Percentiles rank a stretch among this genome's conserved stretches.
These are phyloP conservation scores for Stentor coeruleus DNA, from an alignment of 73 alveolate genomes.

Conservation along the genomic window DNA sequence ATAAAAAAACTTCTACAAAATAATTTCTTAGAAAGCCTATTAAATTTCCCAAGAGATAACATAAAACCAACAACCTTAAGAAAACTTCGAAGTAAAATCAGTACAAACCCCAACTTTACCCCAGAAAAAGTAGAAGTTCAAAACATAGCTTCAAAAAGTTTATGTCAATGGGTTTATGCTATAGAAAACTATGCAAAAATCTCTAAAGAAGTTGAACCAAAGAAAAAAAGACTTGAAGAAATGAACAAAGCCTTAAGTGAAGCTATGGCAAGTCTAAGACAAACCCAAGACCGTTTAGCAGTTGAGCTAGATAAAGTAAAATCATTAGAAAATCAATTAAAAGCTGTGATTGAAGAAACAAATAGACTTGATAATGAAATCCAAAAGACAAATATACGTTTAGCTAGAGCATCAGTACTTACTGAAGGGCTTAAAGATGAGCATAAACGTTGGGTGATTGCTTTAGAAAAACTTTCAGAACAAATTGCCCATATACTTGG, in stretches of 20 bases:
- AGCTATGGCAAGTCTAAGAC: slow-evolving; percentile 59
- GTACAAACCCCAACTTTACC: slow-evolving; percentile 62
- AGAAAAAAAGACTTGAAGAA: slow-evolving; percentile 75
- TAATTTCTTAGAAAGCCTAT: slow-evolving; percentile 58
- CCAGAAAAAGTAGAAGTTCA: slow-evolving; percentile 59
- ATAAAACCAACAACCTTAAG: slow-evolving; percentile 40
- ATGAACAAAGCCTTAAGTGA: slow-evolving; percentile 66
- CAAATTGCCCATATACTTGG: slow-evolving; percentile 73
- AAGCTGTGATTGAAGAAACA: slow-evolving; percentile 81
- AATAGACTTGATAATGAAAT: slow-evolving; percentile 84
- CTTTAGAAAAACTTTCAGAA: slow-evolving; percentile 84
- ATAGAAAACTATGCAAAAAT: slow-evolving; percentile 59
- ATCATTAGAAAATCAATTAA: slow-evolving; percentile 67
- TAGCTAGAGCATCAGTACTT: slow-evolving; percentile 92
- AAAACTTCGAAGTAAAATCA: slow-evolving; percentile 36
- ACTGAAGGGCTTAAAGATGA: slow-evolving; percentile 89
- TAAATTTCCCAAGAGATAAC: slow-evolving; percentile 54
- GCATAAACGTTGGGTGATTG: slow-evolving; percentile 75
- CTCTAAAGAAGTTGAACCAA: slow-evolving; percentile 69
- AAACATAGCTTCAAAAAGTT: slow-evolving; percentile 63
- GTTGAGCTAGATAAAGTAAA: slow-evolving; percentile 68
- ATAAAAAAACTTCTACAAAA: slow-evolving; percentile 52
- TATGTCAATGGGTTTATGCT: slow-evolving; percentile 86
- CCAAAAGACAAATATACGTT: slow-evolving; percentile 80
- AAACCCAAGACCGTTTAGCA: slow-evolving; percentile 71